Evolutionary conservation across 257 asterid genomes (phyloP).

Genomic region (Primulina eburnea): DNA sequence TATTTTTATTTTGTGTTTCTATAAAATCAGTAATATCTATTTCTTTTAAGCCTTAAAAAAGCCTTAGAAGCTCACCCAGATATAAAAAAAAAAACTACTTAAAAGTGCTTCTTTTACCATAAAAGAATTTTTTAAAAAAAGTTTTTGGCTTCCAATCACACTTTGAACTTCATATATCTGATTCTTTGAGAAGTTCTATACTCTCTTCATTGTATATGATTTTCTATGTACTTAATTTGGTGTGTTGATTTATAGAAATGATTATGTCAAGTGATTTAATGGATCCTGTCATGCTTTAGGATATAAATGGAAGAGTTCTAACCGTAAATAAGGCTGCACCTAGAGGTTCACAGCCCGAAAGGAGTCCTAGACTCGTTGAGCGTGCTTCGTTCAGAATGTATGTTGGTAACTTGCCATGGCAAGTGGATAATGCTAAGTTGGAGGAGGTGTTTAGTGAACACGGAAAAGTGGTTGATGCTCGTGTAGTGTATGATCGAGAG

Average conservation of each 20-base stretch:
- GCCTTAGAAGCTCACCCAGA: background rate
- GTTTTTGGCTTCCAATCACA: background rate
- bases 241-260: background rate
- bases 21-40: too few relatives aligned
- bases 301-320: constrained; percentile 48
- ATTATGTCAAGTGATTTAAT: background rate
- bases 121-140: background rate
- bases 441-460: constrained; percentile 59
- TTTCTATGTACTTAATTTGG: background rate
- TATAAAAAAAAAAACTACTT: background rate
- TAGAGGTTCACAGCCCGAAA: constrained; percentile 50
- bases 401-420: constrained; percentile 64
- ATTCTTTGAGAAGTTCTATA: background rate
- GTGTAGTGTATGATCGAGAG: constrained; percentile 52
- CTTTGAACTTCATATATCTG: background rate
- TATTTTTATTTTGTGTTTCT: background rate
- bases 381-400: constrained; percentile 41
- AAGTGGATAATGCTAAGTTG: constrained; percentile 45
- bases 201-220: background rate
- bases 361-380: constrained; percentile 35
- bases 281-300: constrained; percentile 29
- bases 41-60: background rate
- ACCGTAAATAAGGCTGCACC: constrained; percentile 63
- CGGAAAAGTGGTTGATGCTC: constrained; percentile 49
- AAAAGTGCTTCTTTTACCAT: background rate